These are phyloP conservation scores for Stephania cephalantha DNA, from an alignment of 164 flowering plant species.

Conservation along the genomic window DNA sequence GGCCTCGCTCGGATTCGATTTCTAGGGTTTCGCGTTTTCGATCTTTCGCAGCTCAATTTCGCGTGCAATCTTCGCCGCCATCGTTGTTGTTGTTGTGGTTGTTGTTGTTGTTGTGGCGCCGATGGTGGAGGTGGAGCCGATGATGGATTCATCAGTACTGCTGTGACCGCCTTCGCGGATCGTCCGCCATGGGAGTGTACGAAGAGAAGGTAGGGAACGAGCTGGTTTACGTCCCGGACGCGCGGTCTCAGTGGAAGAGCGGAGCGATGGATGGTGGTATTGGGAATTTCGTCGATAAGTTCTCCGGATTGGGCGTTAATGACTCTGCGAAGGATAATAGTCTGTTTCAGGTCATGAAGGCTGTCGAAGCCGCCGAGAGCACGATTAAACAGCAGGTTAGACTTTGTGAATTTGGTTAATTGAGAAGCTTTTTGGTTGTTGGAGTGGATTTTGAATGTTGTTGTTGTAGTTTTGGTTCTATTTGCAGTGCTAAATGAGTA, in stretches of 20 bases:
- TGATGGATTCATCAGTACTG: too few species aligned
- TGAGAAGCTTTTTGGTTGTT: background rate
- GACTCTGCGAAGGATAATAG: conserved; percentile 22
- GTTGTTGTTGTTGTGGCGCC: background rate
- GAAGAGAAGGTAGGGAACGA: conserved; percentile 13
- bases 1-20: background rate
- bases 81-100: background rate
- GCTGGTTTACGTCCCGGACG: conserved; percentile 10
- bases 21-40: background rate
- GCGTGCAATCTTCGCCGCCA: background rate
- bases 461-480: background rate
- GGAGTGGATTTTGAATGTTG: background rate
- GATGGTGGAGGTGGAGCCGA: conserved; percentile 4
- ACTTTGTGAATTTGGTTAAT: background rate
- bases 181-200: conserved; percentile 22
- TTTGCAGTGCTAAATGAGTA: background rate
- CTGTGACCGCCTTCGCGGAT: background rate
- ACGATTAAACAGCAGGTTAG: conserved; percentile 68
- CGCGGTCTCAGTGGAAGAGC: conserved; percentile 24
- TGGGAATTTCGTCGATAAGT: conserved; percentile 38
- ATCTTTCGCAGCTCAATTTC: background rate
- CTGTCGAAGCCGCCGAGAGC: conserved; percentile 81
- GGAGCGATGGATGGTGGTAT: conserved; percentile 44
- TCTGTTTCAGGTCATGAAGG: conserved; percentile 75
- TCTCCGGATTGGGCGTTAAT: conserved; percentile 37